These are phyloP conservation scores for Botryotinia globosa DNA, from an alignment of 2,329 filamentous ascomycete genomes.

Conservation along the genomic window DNA sequence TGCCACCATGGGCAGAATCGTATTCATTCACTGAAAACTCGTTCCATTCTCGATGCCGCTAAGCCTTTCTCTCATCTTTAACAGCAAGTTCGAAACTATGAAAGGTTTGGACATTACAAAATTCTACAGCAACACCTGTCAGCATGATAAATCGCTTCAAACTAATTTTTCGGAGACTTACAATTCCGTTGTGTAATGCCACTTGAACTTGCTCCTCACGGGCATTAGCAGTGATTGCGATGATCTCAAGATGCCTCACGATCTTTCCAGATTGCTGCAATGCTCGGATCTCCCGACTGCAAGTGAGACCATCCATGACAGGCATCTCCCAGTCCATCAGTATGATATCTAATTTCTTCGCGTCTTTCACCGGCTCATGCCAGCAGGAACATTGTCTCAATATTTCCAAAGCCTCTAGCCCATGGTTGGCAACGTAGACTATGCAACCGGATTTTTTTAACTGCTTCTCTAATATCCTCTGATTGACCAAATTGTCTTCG, in stretches of 20 bases:
- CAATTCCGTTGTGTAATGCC: conserved; percentile 19
- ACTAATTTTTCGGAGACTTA: not conserved
- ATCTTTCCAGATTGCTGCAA: conserved; percentile 54
- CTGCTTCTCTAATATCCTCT: conserved; percentile 51
- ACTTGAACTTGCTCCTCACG: conserved; percentile 32
- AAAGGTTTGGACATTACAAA: conserved; percentile 33
- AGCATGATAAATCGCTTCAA: not conserved
- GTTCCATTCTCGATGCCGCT: conserved; percentile 4
- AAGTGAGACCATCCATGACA: conserved; percentile 67
- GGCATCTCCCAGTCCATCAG: conserved; percentile 80
- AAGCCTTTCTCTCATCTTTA: conserved; percentile 29
- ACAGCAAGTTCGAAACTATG: conserved; percentile 26
- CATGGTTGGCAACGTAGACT: conserved; percentile 54
- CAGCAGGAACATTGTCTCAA: conserved; percentile 30
- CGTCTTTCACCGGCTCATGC: conserved; percentile 24
- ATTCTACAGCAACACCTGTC: conserved; percentile 22
- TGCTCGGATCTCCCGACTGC: conserved; percentile 61
- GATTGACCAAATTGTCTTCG: conserved; percentile 61
- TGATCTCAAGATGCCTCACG: conserved; percentile 42
- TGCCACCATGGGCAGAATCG: not conserved
- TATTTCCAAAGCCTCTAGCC: conserved; percentile 53
- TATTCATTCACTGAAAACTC: not conserved
- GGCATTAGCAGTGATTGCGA: conserved; percentile 39
- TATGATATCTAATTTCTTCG: conserved; percentile 54
- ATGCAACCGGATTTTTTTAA: conserved; percentile 46